Base-by-base conservation (phyloP, 345 rosid genomes). In the Populus deltoides region DNA sequence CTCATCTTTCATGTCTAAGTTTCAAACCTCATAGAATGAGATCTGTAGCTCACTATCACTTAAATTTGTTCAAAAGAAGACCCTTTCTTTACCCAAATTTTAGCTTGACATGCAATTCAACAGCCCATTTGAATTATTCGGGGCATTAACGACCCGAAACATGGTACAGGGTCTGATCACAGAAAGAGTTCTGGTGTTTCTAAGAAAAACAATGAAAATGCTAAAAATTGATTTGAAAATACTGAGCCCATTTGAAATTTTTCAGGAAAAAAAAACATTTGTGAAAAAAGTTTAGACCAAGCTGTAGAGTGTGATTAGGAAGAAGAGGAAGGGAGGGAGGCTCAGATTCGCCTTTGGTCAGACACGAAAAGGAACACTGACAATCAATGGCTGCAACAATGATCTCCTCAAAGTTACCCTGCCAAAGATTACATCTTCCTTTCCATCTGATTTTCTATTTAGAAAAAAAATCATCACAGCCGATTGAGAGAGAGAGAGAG, bases 341-440 rank as follows among this genome's bases (percentile, higher is more conserved):
- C 68, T 74, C 77, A 61, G 77, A 39, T 74, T 63, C 51, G 62
- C 74, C 62, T 71, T 70, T 17, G 49, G 18, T 71, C 74, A 71
- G 74, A 71, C 74, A 71, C 7, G 18, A 43, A 69, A 69, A 5
- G 53, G 53, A 39, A 69, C 9, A 0, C 18, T 47, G 5, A 3
- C 17, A 47, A 47, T 16, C 53, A 15, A 47, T 47, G 53, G 53
- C 53, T 47, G 53, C 53, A 15, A 47, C 53, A 47, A 15, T 47
- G 53, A 47, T 47, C 53, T 16, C 53, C 53, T 47, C 53, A 47
- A 47, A 47, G 53, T 47, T 47, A 47, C 53, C 53, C 53, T 47
- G 53, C 53, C 53, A 47, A 47, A 47, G 16, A 47, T 47, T 6
- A 47, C 16, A 15, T 12, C 17, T 15, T 47, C 53, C 18, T 15